Conservation (phyloP, 2,329 filamentous ascomycete species). For the Pseudopyricularia cyperi region DNA sequence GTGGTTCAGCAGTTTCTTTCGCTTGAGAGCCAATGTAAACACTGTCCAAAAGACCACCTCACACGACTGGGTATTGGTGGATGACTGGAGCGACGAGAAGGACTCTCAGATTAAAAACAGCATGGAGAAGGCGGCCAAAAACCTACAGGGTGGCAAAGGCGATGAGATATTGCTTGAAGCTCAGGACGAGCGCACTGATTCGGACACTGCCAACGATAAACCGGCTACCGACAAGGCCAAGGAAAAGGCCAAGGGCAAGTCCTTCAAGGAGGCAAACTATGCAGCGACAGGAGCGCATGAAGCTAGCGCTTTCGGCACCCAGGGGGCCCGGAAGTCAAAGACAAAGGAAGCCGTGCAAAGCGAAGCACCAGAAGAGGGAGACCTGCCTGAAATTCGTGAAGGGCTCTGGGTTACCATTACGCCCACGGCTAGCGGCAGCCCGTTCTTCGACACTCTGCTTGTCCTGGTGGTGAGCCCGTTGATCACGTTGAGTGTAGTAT, state of each 20-base stretch:
- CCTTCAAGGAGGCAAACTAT: slow-evolving; percentile 3
- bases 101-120: slow-evolving; percentile 28
- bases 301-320: slow-evolving; percentile 36
- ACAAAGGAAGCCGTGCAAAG: slow-evolving; percentile 8
- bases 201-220: slow-evolving; percentile 36
- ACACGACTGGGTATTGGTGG: slow-evolving; percentile 48
- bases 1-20: slow-evolving; percentile 33
- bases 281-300: slow-evolving; percentile 22
- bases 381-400: slow-evolving; percentile 39
- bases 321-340: slow-evolving; percentile 17
- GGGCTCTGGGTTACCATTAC: slow-evolving; percentile 96
- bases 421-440: slow-evolving; percentile 76
- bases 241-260: too few relatives aligned
- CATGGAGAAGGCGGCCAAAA: slow-evolving; percentile 21
- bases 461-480: slow-evolving; percentile 92
- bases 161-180: slow-evolving; percentile 73
- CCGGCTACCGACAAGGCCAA: not conserved
- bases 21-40: slow-evolving; percentile 12
- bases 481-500: slow-evolving; percentile 85
- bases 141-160: slow-evolving; percentile 11
- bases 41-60: slow-evolving; percentile 4
- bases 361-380: slow-evolving; percentile 3
- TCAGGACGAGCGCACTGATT: slow-evolving; percentile 68
- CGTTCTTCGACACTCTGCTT: slow-evolving; percentile 92
- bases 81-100: slow-evolving; percentile 50